Evolutionary conservation across 2,329 filamentous ascomycete species (phyloP).

Genomic region (Arthrobotrys musiformis): DNA sequence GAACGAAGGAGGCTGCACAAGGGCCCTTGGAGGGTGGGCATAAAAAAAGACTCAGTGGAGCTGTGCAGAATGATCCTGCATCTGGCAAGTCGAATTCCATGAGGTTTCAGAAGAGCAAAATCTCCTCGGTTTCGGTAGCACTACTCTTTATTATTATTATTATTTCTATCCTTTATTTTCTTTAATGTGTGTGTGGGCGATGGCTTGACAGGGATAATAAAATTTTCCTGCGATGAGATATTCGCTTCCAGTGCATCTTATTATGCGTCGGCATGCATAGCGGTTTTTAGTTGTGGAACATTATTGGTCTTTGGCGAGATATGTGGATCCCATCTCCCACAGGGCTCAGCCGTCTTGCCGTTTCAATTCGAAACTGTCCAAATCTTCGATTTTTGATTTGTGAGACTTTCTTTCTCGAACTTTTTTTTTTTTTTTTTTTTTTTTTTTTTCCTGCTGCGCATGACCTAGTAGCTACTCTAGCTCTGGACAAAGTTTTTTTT

Average conservation of each 20-base stretch:
- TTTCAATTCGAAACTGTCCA: slow-evolving; percentile 49
- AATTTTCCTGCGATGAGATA: slow-evolving; percentile 42
- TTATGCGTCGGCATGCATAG: slow-evolving; percentile 39
- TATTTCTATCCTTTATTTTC: slow-evolving; percentile 2
- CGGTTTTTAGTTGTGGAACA: slow-evolving; percentile 39
- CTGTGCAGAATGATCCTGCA: slow-evolving; percentile 35
- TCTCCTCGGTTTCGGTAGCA: slow-evolving; percentile 33
- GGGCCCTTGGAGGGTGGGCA: slow-evolving; percentile 12
- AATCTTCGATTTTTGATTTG: slow-evolving; percentile 52
- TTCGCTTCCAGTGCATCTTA: slow-evolving; percentile 25
- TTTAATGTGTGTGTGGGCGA: background rate
- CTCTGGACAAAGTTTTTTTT: slow-evolving; percentile 21
- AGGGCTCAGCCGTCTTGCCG: slow-evolving; percentile 36
- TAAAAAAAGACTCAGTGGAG: slow-evolving; percentile 51
- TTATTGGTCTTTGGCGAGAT: slow-evolving; percentile 37
- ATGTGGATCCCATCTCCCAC: slow-evolving; percentile 37
- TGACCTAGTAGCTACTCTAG: slow-evolving; percentile 35
- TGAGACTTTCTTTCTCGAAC: slow-evolving; percentile 19
- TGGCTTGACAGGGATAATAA: slow-evolving; percentile 30
- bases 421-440: slow-evolving; percentile 4
- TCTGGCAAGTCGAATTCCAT: slow-evolving; percentile 31
- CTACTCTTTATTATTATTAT: slow-evolving; percentile 4
- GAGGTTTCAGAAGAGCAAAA: slow-evolving; percentile 43
- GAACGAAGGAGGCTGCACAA: slow-evolving; percentile 52
- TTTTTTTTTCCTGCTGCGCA: slow-evolving; percentile 16